Conservation (phyloP, 163 green algal species). For the Coccomyxa subellipsoidea region DNA sequence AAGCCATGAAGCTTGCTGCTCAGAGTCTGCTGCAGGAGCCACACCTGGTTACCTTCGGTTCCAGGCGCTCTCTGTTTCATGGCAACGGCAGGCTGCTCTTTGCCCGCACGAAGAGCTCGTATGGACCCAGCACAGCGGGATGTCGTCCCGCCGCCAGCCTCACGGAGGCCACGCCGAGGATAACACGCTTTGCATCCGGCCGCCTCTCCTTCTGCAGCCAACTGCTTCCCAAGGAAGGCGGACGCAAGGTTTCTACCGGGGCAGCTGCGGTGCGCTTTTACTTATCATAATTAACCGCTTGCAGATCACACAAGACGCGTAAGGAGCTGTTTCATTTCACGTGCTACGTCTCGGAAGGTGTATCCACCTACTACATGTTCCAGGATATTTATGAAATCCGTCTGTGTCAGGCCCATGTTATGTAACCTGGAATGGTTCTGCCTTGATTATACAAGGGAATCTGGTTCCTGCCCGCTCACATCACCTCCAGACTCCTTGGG, state of each 20-base stretch:
- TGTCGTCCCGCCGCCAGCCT: neutral
- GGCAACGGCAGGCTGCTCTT: neutral
- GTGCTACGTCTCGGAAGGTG: neutral
- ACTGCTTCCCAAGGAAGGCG: neutral
- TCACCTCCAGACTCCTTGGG: neutral
- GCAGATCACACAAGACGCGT: no score
- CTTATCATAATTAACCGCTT: no score
- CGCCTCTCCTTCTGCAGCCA: constrained; percentile 2
- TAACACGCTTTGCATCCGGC: neutral
- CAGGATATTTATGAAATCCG: neutral
- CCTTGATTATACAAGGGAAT: no score
- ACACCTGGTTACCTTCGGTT: neutral
- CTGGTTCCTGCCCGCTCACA: no score
- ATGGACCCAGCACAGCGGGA: neutral
- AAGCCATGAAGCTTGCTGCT: neutral
- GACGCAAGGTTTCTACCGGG: neutral
- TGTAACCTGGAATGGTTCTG: no score
- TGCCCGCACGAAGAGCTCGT: neutral
- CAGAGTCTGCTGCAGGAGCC: constrained; percentile 1
- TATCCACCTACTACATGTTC: neutral
- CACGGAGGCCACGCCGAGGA: neutral
- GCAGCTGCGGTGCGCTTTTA: neutral
- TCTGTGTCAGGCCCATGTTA: neutral
- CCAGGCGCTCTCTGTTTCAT: neutral
- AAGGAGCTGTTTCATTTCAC: no score